These are phyloP conservation scores for Ampelomyces quisqualis DNA, from an alignment of 2,329 filamentous ascomycete species.

Conservation along the genomic window DNA sequence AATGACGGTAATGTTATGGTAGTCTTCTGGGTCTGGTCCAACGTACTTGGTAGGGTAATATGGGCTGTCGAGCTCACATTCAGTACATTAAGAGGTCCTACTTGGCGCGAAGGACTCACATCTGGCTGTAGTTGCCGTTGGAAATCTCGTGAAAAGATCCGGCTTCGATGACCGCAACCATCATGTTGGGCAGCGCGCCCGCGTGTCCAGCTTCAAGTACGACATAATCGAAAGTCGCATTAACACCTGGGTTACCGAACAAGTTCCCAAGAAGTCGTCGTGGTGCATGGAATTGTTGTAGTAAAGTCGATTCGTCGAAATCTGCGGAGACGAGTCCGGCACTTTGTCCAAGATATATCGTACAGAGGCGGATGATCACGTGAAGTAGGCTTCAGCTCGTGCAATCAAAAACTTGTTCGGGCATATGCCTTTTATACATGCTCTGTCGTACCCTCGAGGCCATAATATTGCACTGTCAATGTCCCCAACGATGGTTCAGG, in stretches of 20 bases:
- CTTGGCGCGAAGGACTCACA: constrained; percentile 20
- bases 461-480: too few species aligned
- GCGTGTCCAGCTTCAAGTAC: constrained; percentile 29
- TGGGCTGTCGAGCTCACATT: constrained; percentile 3
- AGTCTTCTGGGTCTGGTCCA: constrained; percentile 15
- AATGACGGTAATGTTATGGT: constrained; percentile 23
- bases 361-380: neutral
- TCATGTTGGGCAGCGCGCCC: constrained; percentile 13
- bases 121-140: constrained; percentile 23
- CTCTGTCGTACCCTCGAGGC: too few species aligned
- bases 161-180: constrained; percentile 30
- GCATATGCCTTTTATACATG: too few species aligned
- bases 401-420: too few species aligned
- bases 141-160: constrained; percentile 30
- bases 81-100: neutral
- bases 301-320: constrained; percentile 4
- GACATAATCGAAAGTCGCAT: constrained; percentile 29
- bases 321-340: constrained; percentile 2
- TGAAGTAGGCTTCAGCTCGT: too few species aligned
- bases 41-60: constrained; percentile 15
- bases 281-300: constrained; percentile 12
- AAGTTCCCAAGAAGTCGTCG: constrained; percentile 9
- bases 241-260: constrained; percentile 23
- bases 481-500: too few species aligned
- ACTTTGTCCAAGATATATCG: neutral